Base-by-base conservation (phyloP, 352 stramenopile genomes). In the Phytophthora tubulina region DNA sequence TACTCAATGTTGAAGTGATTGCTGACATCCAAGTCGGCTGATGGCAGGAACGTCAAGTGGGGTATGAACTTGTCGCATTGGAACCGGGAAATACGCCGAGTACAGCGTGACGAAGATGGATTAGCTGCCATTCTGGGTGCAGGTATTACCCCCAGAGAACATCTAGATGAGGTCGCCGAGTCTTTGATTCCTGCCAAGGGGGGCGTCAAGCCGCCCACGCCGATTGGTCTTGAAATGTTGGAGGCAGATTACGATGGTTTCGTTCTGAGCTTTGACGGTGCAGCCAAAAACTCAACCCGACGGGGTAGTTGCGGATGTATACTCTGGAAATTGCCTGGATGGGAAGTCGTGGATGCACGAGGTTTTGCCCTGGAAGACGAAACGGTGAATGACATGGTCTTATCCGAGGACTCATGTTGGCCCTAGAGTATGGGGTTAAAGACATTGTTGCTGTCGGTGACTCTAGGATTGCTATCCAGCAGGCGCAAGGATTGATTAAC, bases 191-290 rank as follows among this genome's bases (percentile, higher is more conserved):
- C 63, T 5, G 42, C 38, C 44, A 70, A 70, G 52, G 45, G 63
- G 38, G 0, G 21, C 39, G 50, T 21, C 21, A 21, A 21, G 21
- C 21, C 21, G 2, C 9, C 56, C 50, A 56, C 14, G 32, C n/a
- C 50, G 8, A 48, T 67, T 14, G 59, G 38, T 21, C 15, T 56
- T 0, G 61, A 64, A 15, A 70, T 64, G 62, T 6, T 63, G 1
- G 60, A 44, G 17, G 6, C 58, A 3, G 58, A 66, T 8, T 66
- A 42, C 14, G 2, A 44, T 15, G 58, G 46, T 6, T n/a, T 10
- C 14, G 45, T 66, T 27, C 58, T 68, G 21, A 68, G 38, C 31
- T 68, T 68, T 9, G 61, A 68, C 14, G 49, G 50, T n/a, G 50
- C 60, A 0, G 49, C 49, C 5, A 61, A 68, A 32, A 48, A n/a